phyloP scores from a whole-genome alignment of 352 stramenopile species.

The Globisporangium megalacanthum region DNA sequence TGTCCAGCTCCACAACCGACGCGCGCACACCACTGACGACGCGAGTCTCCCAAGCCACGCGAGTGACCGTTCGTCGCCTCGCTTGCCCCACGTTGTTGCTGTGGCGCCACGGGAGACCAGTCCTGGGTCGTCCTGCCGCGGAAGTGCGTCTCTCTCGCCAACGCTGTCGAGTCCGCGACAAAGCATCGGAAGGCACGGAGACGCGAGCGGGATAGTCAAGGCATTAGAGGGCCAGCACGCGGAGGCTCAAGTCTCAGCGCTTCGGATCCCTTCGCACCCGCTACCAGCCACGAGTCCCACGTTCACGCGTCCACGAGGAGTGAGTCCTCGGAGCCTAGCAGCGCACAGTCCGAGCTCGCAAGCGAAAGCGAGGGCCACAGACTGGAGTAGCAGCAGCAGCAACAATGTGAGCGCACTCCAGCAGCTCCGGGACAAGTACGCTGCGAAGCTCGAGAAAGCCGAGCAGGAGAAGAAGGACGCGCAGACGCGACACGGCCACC shows the following conservation, averaged over 20 bases:
- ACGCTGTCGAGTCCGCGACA: background rate
- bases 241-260: background rate
- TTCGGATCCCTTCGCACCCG: background rate
- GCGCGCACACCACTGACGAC: slow-evolving; percentile 1
- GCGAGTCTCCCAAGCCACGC: background rate
- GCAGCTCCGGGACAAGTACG: slow-evolving; percentile 22
- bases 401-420: slow-evolving; percentile 5
- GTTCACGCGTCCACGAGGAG: background rate
- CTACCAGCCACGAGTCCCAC: background rate
- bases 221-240: background rate
- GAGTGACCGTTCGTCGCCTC: background rate
- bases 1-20: slow-evolving; percentile 12
- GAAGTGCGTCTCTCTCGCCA: background rate
- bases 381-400: background rate
- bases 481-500: slow-evolving; percentile 39
- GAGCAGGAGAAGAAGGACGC: slow-evolving; percentile 52
- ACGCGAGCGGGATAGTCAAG: background rate
- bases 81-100: slow-evolving; percentile 3
- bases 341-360: background rate
- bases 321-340: slow-evolving; percentile 1
- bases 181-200: background rate
- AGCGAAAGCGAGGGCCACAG: background rate
- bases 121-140: background rate
- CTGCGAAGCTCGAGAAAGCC: slow-evolving; percentile 26
- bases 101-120: background rate